Evolutionary conservation across 768 basidiomycete species (phyloP), one percentile per base, ranked within the genome.

Genomic region (Pleurotus ostreatus): DNA sequence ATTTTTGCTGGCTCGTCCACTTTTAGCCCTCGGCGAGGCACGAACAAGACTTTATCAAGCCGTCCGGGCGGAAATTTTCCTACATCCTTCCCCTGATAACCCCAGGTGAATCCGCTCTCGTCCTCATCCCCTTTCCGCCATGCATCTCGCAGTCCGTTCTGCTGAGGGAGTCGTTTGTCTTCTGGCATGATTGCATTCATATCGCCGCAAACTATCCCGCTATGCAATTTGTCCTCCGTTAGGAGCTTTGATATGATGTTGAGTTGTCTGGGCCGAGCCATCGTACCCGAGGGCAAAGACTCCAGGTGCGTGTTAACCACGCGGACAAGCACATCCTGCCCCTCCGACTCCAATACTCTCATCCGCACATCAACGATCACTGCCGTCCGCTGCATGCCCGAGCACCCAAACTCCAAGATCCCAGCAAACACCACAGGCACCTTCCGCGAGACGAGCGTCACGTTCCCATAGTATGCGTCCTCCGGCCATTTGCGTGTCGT

Each of bases 261-360:
- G 61, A 90, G 59, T 70, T 91, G 88, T 51, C 66, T 66, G 12
- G 79, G 77, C 25, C 76, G 65, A 58, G 75, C 70, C 7, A 56
- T 39, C 18, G 60, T 59, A n/a, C 84, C 85, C 0, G 49, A 13
- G 0, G 74, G 71, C 49, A 85, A 63, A 9, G 86, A 87, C 69
- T 92, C 89, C 48, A 92, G 72, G 63, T 92, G 89, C 22, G 88
- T 88, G 65, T 90, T 91, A 23, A 81, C 80, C 40, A 90, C 70
- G 25, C 87, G 76, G 59, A 89, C 56, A n/a, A 75, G 72, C 51
- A 78, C 74, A 46, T 62, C 68, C 51, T 65, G 60, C 39, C 56
- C 65, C 15, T 59, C 72, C 1, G 68, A 63, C 23, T 64, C 61
- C 0, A 72, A 73, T 20, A 74, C 60, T 46, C 71, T 67, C 43